Evolutionary conservation across 2,329 filamentous ascomycete species (phyloP), one percentile per base, ranked within the genome.

Genomic region (Colletotrichum zoysiae): DNA sequence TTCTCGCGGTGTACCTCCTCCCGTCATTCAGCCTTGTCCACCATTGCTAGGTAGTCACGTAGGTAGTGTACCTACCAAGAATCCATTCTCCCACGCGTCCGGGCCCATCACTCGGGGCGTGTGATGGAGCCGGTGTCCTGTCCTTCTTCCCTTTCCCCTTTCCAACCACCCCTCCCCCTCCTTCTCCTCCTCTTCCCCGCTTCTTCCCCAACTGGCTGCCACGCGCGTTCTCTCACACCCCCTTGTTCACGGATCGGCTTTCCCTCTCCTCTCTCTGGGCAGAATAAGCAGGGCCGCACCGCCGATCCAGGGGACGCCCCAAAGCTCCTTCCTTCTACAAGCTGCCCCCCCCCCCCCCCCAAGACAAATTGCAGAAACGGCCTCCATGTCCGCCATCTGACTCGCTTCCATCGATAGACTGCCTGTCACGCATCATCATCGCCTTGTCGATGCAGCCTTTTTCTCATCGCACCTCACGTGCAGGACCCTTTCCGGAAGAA

Each of bases 221-320:
- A 69, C 51, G 65, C 58, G 38, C 67, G 46, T 42, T 23, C 55
- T 60, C 23, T 38, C 44, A 40, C 11, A 30, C 38, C 46, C 60
- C 60, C 62, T 30, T 69, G 61, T 42, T 35, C 53, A 44, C 35
- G 38, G 57, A 67, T 62, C 65, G 57, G 35, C 65, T 63, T 40
- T 30, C 53, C 42, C 26, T 42, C n/a, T 48, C 40, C 55, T 58
- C 55, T n/a, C 20, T 58, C 20, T 63, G 16, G 57, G 26, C 35
- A 62, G 35, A 71, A 58, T 58, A 60, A 59, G 58, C 65, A 71
- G 58, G 65, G 65, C 65, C 65, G 65, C 58, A 53, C 65, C 65
- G 65, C 58, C 58, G 69, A 68, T 71, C 65, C 51, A 69, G 69
- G 69, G 65, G 62, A 42, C 51, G 58, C 51, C 68, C 57, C 14